These are phyloP conservation scores for Fagus sylvatica DNA, from an alignment of 306 rosid species.

Conservation along the genomic window DNA sequence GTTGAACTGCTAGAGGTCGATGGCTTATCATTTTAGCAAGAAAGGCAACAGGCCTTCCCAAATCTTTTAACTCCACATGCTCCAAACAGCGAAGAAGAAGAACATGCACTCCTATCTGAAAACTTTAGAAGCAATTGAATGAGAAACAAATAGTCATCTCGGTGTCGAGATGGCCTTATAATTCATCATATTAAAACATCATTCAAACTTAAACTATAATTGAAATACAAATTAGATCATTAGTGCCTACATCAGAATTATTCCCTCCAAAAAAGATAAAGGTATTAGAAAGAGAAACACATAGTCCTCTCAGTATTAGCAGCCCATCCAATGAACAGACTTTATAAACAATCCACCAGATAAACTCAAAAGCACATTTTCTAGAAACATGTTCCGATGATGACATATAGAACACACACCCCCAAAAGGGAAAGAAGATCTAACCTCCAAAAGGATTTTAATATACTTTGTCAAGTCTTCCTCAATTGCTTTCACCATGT, in stretches of 20 bases:
- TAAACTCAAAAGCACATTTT: background rate
- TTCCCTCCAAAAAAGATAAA: background rate
- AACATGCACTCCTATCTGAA: constrained; percentile 86
- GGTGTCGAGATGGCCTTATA: background rate
- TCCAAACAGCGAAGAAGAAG: constrained; percentile 72
- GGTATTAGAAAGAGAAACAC: background rate
- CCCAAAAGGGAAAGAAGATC: constrained; percentile 25
- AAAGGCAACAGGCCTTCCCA: constrained; percentile 87
- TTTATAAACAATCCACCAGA: background rate
- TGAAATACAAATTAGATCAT: background rate
- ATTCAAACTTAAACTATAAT: background rate
- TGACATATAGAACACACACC: background rate
- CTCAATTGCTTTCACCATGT: constrained; percentile 75
- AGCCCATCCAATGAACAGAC: background rate
- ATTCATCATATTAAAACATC: constrained; percentile 1
- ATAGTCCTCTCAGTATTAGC: background rate
- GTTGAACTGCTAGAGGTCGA: constrained; percentile 79
- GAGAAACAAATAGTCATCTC: constrained; percentile 16
- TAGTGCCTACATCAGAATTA: background rate
- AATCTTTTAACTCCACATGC: constrained; percentile 61
- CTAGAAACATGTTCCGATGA: background rate
- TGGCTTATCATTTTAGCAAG: constrained; percentile 85
- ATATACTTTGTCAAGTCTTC: constrained; percentile 85
- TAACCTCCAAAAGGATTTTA: constrained; percentile 77
- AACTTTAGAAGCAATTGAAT: constrained; percentile 32